phyloP scores from a whole-genome alignment of 1,284 basidiomycete species.

The Irpex sp. region DNA sequence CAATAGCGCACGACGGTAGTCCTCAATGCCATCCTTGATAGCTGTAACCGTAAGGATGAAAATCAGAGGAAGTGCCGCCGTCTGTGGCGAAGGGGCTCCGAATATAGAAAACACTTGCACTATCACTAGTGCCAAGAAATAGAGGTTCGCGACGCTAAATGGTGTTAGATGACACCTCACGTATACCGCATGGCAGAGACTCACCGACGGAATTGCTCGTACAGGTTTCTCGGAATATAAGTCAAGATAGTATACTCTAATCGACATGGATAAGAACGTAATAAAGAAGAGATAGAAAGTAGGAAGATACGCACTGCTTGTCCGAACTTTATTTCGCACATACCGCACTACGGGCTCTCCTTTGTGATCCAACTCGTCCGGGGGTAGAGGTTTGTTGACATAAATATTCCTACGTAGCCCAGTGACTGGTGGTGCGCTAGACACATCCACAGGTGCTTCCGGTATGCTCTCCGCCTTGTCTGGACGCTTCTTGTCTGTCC shows the following conservation, averaged over 20 bases:
- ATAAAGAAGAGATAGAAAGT: too few relatives aligned
- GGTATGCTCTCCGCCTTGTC: conserved; percentile 29
- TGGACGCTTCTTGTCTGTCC: conserved; percentile 44
- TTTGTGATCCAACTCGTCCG: conserved; percentile 60
- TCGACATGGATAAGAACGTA: too few relatives aligned
- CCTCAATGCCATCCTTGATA: conserved; percentile 94
- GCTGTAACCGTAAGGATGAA: conserved; percentile 89
- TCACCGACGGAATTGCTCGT: conserved; percentile 85
- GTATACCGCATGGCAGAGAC: conserved; percentile 18
- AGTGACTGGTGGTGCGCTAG: conserved; percentile 31
- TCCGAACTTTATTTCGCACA: conserved; percentile 92
- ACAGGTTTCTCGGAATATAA: conserved; percentile 92
- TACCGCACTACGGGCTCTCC: conserved; percentile 82
- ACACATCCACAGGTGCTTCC: conserved; percentile 13
- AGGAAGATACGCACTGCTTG: conserved; percentile 69
- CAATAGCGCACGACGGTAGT: conserved; percentile 82
- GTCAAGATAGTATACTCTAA: conserved; percentile 89
- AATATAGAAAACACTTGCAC: conserved; percentile 89
- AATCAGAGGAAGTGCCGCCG: conserved; percentile 84
- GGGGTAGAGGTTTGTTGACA: conserved; percentile 69
- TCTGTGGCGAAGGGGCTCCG: conserved; percentile 81
- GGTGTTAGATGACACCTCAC: not conserved
- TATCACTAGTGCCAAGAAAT: conserved; percentile 84
- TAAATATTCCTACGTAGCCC: conserved; percentile 75
- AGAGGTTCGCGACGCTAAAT: conserved; percentile 83